Evolutionary conservation across 768 basidiomycete genomes (phyloP).

Genomic region (Amanita subjunquillea): DNA sequence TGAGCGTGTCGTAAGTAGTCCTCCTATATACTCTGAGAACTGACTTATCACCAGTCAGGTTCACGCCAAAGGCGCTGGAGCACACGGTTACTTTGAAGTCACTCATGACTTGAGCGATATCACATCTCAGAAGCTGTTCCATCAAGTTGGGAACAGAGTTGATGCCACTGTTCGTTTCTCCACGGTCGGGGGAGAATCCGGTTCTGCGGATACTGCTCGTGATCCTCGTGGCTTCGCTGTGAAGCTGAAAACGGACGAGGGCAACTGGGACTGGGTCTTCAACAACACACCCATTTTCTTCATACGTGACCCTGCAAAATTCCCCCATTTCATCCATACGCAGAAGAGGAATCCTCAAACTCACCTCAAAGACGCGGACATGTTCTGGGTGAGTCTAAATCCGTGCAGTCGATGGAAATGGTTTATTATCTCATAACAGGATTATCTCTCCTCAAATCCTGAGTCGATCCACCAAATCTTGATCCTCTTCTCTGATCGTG

Average conservation of each 20-base stretch:
- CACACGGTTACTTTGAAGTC: constrained; percentile 88
- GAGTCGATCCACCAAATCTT: constrained; percentile 84
- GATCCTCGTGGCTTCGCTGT: constrained; percentile 91
- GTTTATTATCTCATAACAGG: constrained; percentile 32
- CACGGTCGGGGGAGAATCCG: constrained; percentile 84
- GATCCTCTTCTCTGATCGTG: constrained; percentile 92
- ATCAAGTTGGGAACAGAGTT: constrained; percentile 55
- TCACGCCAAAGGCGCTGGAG: constrained; percentile 88
- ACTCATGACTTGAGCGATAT: constrained; percentile 81
- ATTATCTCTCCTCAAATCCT: constrained; percentile 81
- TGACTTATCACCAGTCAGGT: constrained; percentile 39
- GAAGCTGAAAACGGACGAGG: constrained; percentile 84
- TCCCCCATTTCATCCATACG: constrained; percentile 92
- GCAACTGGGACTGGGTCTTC: constrained; percentile 89
- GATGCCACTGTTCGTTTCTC: constrained; percentile 81
- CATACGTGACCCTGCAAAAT: constrained; percentile 79
- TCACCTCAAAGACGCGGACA: constrained; percentile 79
- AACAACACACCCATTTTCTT: constrained; percentile 92
- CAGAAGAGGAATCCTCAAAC: constrained; percentile 90
- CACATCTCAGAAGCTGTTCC: constrained; percentile 62
- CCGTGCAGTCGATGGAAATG: constrained; percentile 6
- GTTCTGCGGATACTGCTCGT: constrained; percentile 86
- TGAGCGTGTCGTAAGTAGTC: constrained; percentile 67
- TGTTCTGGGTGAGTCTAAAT: constrained; percentile 56
- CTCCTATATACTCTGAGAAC: constrained; percentile 7